phyloP scores from a whole-genome alignment of 2,329 filamentous ascomycete species.

The Fulvia fulva region DNA sequence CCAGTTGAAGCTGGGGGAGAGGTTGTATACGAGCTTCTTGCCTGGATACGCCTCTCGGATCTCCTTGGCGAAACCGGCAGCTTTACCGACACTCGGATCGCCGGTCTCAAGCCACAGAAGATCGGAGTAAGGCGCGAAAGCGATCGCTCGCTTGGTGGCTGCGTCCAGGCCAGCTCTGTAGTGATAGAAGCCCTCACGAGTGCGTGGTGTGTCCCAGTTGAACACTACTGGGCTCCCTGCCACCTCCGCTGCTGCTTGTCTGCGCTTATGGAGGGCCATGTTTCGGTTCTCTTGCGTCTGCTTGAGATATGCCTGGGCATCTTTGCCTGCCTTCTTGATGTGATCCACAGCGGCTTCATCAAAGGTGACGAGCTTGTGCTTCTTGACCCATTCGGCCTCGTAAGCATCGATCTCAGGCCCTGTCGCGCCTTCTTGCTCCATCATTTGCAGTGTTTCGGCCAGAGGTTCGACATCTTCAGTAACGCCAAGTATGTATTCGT shows the following conservation, averaged over 20 bases:
- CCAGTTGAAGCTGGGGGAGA: constrained; percentile 98
- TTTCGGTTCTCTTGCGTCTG: constrained; percentile 57
- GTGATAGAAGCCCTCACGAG: constrained; percentile 90
- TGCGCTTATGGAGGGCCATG: constrained; percentile 73
- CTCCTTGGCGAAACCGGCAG: constrained; percentile 67
- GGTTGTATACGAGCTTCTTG: constrained; percentile 94
- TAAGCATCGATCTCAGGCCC: constrained; percentile 79
- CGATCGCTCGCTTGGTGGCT: constrained; percentile 88
- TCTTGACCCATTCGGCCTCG: constrained; percentile 84
- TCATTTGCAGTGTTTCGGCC: constrained; percentile 81
- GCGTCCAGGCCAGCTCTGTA: constrained; percentile 78
- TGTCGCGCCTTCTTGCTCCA: constrained; percentile 76
- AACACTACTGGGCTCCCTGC: constrained; percentile 70
- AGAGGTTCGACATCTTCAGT: constrained; percentile 74
- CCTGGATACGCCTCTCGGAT: constrained; percentile 67
- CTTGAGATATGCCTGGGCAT: constrained; percentile 26
- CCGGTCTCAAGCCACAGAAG: constrained; percentile 97
- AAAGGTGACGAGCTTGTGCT: constrained; percentile 79
- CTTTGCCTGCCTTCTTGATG: constrained; percentile 32
- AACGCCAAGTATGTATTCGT: constrained; percentile 92
- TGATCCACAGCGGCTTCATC: constrained; percentile 64
- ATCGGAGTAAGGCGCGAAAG: constrained; percentile 88
- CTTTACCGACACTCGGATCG: constrained; percentile 76
- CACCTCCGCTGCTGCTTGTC: constrained; percentile 65
- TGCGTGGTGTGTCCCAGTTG: constrained; percentile 87